Conservation (phyloP, 305 asterid genomes). For the Fraxinus latifolia region DNA sequence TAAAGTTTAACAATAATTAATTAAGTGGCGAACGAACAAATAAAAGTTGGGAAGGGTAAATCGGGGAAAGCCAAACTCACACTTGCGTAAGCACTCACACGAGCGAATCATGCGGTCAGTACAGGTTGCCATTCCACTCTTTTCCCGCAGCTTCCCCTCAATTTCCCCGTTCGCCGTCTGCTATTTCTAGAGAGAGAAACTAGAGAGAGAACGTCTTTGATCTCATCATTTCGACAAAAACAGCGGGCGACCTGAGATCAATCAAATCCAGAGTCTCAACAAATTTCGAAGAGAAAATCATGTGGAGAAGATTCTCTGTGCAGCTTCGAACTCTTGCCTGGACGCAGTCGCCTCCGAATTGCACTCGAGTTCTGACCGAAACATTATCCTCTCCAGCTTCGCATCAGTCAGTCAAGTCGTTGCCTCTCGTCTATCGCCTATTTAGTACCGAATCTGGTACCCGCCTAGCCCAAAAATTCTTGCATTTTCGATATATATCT, state of each 20-base stretch:
- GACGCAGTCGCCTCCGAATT: constrained; percentile 31
- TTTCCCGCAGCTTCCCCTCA: background rate
- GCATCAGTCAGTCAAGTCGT: constrained; percentile 26
- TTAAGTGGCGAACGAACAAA: background rate
- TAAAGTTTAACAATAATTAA: background rate
- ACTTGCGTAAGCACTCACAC: background rate
- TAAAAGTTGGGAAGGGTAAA: background rate
- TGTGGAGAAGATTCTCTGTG: constrained; percentile 41
- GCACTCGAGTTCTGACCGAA: background rate
- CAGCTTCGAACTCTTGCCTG: constrained; percentile 29
- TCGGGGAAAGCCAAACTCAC: background rate
- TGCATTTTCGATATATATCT: background rate
- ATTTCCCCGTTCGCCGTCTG: background rate
- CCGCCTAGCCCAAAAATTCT: background rate
- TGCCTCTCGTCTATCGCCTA: constrained; percentile 23
- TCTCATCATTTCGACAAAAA: background rate
- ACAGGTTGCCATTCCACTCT: background rate
- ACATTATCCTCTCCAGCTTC: constrained; percentile 21
- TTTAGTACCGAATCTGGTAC: constrained; percentile 38
- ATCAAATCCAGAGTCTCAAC: constrained; percentile 20
- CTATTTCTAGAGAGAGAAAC: background rate
- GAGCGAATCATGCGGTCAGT: background rate
- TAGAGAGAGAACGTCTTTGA: background rate
- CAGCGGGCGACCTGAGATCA: constrained; percentile 39
- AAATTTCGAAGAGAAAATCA: constrained; percentile 17